Evolutionary conservation across 768 basidiomycete genomes (phyloP), one percentile per base, ranked within the genome.

Genomic region (Holtermanniella nyarrowii): DNA sequence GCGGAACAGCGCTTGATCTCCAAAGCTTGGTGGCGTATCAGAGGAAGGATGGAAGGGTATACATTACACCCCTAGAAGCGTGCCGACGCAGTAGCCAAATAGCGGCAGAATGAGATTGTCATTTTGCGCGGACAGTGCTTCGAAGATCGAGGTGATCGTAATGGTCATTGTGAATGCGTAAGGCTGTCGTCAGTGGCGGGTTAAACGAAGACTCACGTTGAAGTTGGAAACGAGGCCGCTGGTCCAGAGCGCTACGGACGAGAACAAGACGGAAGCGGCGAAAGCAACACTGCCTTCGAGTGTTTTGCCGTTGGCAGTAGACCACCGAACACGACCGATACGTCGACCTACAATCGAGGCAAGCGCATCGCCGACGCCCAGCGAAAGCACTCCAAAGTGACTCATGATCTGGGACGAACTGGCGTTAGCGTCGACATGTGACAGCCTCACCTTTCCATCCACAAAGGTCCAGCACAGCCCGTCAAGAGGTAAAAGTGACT

Each of bases 401-500:
- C 77, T 74, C 53, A 82, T 69, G 41, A 84, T 74, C 46, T 74
- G 45, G 24, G 31, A 20, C 49, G 52, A 49, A 24, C 49, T 41
- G 48, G 47, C 50, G 27, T 39, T 43, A 22, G 13, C 49, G 25
- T 16, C 31, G 44, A 22, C 0, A 22, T 21, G 57, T 21, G 61
- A 7, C 24, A 25, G 42, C 77, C 84, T 63, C 65, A 87, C 83
- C 88, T 86, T 75, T 97, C 95, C 45, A 99, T 78, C 95, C 95
- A 99, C 20, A 97, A 69, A 14, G 86, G 83, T 5, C 86, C 83
- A 4, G 95, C 91, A 70, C 93, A 96, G 1, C 95, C 95, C 0
- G 88, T 91, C 48, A 99, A 75, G 42, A 99, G 75, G 74, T 96
- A 99, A 68, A 99, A 99, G 73, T 99, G 95, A 63, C 89, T 91